Evolutionary conservation across 2,329 filamentous ascomycete genomes (phyloP).

Genomic region (Cladophialophora immunda): DNA sequence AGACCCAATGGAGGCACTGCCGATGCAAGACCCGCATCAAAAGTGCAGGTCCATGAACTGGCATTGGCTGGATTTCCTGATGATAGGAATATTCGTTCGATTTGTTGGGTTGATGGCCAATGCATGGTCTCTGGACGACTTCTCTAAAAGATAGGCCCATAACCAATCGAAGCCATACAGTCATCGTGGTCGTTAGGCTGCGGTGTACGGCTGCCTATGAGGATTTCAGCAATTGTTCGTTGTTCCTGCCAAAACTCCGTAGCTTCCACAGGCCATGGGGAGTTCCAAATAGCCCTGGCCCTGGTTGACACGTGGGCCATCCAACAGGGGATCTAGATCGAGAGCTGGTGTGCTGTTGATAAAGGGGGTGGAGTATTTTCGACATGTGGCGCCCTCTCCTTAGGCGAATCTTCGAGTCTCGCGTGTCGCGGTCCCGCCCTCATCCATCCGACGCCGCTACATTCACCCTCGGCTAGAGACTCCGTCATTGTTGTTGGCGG

Average conservation of each 20-base stretch:
- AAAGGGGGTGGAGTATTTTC: background rate
- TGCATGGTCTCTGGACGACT: background rate
- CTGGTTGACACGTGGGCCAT: background rate
- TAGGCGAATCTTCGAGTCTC: background rate
- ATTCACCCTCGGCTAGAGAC: background rate
- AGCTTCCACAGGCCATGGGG: background rate
- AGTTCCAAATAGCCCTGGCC: background rate
- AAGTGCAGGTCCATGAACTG: background rate
- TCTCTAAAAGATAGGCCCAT: background rate
- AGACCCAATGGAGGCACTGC: background rate
- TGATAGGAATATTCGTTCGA: background rate
- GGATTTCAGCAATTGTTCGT: background rate
- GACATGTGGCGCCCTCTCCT: background rate
- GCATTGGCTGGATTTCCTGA: background rate
- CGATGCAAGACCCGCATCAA: background rate
- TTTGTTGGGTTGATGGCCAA: background rate
- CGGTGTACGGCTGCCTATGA: background rate
- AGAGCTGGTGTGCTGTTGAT: background rate
- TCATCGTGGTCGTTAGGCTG: background rate
- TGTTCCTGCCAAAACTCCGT: background rate
- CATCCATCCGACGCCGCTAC: background rate
- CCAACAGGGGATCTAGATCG: background rate
- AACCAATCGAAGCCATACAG: background rate
- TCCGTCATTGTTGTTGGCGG: background rate
- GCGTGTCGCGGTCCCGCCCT: background rate